Conservation (phyloP, 2,329 filamentous ascomycete species). For the Aspergillus carbonarius region DNA sequence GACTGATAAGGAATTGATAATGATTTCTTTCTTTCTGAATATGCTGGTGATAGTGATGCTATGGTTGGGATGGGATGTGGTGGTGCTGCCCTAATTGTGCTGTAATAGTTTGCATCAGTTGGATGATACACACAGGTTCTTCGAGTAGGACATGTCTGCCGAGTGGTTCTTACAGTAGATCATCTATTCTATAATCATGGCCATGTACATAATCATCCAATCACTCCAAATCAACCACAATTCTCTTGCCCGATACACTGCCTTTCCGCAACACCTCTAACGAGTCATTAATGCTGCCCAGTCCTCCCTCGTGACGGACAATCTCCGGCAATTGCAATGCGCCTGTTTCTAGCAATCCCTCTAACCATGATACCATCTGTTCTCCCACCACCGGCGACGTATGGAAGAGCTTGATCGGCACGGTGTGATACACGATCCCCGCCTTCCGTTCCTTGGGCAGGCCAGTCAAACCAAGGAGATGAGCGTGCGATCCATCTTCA, state of each 20-base stretch:
- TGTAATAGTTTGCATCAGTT: too few species aligned
- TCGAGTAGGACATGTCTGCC: too few species aligned
- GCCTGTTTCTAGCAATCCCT: conserved; percentile 58
- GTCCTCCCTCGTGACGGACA: conserved; percentile 62
- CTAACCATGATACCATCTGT: conserved; percentile 64
- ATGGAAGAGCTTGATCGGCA: conserved; percentile 76
- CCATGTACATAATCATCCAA: neutral
- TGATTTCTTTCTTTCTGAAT: too few species aligned
- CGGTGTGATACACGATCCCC: conserved; percentile 59
- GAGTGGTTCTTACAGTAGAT: too few species aligned
- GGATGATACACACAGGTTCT: too few species aligned
- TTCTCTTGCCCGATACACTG: conserved; percentile 65
- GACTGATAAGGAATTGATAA: too few species aligned
- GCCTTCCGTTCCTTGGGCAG: conserved; percentile 57
- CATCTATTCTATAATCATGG: too few species aligned
- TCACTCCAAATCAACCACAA: conserved; percentile 56
- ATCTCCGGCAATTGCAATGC: conserved; percentile 62
- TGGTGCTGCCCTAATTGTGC: too few species aligned
- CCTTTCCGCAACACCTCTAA: conserved; percentile 66
- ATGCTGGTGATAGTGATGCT: too few species aligned
- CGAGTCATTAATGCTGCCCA: conserved; percentile 66
- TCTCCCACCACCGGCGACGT: conserved; percentile 64
- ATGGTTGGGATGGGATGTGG: too few species aligned
- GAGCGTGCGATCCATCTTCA: conserved; percentile 38
- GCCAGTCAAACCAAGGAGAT: conserved; percentile 68